Evolutionary conservation across 129 eudicot genomes (phyloP), one percentile per base, ranked within the genome.

Genomic region (Arctium lappa): DNA sequence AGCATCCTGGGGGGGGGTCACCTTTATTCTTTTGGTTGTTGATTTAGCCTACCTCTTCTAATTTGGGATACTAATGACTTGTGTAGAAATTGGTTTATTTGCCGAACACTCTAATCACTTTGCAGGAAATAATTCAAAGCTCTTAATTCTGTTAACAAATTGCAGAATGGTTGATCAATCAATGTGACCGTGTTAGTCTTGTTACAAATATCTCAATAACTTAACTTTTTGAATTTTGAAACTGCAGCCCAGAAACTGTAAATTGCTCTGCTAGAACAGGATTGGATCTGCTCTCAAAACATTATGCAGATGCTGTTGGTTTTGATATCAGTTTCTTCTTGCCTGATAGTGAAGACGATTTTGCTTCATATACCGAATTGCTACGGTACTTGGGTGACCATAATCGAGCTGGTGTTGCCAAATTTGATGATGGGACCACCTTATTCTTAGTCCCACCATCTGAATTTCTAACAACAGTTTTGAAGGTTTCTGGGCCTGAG

Each of bases 391-490:
- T 95, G 69, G 95, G 98, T 50, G 89, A 93, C 39, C 90, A 86
- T 78, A 83, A 90, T 79, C 91, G 99, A 70, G 99, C 98, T 3
- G 99, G 98, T 69, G 99, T 95, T 60, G 97, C 98, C 46, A 93
- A 91, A 86, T 91, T 91, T 77, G 93, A 91, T 73, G 99, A 95
- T 81, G 99, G 99, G 16, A 95, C 98, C 76, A 93, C 97, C 69
- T 84, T 95, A 36, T 95, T 95, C 65, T 88, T 95, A 89, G 99
- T 95, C 75, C 99, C 99, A 77, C 99, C 99, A 33, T 95, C 98
- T 30, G 94, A 91, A 75, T 95, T 95, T 62, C 91, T 95, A 13
- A 71, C 89, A 22, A 81, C 84, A 6, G 97, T 93, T 69, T 87
- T 95, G 78, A 89, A 93, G 39, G 90, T 95, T 42, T 56, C 85